Conservation (phyloP, 257 asterid genomes). For the Rauvolfia tetraphylla region DNA sequence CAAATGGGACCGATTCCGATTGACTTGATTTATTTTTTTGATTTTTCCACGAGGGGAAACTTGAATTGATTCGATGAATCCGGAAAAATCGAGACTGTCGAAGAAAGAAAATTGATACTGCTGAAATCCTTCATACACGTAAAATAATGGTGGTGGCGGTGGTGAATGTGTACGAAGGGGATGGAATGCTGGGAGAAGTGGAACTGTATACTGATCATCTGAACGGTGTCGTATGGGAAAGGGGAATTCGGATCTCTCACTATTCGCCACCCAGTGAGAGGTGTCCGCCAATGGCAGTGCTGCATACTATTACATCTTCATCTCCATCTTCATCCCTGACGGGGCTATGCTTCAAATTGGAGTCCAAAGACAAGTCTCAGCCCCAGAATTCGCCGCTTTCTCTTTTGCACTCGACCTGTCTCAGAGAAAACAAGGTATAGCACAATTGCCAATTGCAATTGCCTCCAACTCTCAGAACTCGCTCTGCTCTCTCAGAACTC, state of each 20-base stretch:
- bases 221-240: constrained; percentile 53
- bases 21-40: constrained; percentile 25
- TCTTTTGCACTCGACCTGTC: constrained; percentile 81
- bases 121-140: not conserved
- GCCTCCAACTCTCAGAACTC: constrained; percentile 31
- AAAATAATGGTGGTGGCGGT: constrained; percentile 35
- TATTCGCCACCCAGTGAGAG: constrained; percentile 81
- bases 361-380: constrained; percentile 44
- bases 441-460: constrained; percentile 19
- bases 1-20: constrained; percentile 27
- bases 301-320: constrained; percentile 47
- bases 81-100: constrained; percentile 21
- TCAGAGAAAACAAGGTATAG: constrained; percentile 92
- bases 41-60: constrained; percentile 16
- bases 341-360: constrained; percentile 82
- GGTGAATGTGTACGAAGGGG: constrained; percentile 71
- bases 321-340: constrained; percentile 22
- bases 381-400: constrained; percentile 69
- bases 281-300: constrained; percentile 92
- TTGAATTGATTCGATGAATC: constrained; percentile 24
- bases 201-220: constrained; percentile 47
- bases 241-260: constrained; percentile 70
- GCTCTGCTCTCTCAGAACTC: constrained; percentile 17
- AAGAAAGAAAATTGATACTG: constrained; percentile 4
- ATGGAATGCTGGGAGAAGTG: constrained; percentile 72